phyloP scores from a whole-genome alignment of 441 rosid species.

The Euphorbia celastroides region DNA sequence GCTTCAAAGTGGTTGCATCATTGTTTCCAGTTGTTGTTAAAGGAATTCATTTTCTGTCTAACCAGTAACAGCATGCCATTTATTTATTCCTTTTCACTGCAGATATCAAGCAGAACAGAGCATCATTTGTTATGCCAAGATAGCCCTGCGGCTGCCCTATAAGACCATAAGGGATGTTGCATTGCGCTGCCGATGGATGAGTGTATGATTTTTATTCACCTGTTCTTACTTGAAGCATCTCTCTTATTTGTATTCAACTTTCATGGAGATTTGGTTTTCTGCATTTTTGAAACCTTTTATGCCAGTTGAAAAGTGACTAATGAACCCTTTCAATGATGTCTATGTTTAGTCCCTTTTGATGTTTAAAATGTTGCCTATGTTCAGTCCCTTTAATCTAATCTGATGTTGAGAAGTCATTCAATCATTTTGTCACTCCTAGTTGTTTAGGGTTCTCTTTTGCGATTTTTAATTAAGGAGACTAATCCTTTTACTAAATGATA shows the following conservation, averaged over 20 bases:
- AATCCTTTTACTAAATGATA: background rate
- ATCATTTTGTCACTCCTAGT: background rate
- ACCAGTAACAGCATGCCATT: background rate
- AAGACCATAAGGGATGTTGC: constrained; percentile 77
- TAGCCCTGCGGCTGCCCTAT: constrained; percentile 53
- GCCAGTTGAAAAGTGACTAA: background rate
- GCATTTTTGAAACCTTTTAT: background rate
- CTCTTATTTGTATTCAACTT: constrained; percentile 1
- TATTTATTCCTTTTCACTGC: constrained; percentile 9
- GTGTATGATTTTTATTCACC: constrained; percentile 36
- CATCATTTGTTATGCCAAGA: constrained; percentile 65
- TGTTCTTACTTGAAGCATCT: constrained; percentile 1
- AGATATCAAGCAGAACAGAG: constrained; percentile 42
- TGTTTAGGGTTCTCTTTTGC: background rate
- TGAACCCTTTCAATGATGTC: background rate
- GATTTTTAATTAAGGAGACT: background rate
- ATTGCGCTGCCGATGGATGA: constrained; percentile 74
- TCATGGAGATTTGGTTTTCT: background rate
- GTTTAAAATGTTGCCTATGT: too few species aligned
- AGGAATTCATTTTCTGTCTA: background rate
- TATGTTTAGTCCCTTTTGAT: background rate
- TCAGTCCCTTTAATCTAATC: background rate
- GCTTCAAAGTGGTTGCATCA: background rate
- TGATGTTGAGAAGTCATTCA: background rate
- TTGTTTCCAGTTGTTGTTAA: background rate